Conservation (phyloP, 768 basidiomycete genomes). For the Lactarius akahatsu region DNA sequence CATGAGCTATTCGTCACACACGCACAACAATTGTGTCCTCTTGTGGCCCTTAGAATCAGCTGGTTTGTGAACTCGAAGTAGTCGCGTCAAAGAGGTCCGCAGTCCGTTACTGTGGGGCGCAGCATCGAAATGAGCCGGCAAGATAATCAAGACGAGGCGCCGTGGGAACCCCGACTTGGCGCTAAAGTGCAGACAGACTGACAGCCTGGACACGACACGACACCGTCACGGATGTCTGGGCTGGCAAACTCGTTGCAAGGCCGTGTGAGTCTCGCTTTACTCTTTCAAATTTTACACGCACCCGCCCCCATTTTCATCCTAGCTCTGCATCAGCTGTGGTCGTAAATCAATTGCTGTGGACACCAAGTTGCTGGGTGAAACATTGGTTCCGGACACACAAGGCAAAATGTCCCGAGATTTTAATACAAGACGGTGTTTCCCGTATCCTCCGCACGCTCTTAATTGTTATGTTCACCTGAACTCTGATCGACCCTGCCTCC, state of each 20-base stretch:
- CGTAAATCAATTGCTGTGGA: neutral
- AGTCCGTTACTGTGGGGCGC: no score
- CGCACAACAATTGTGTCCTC: neutral
- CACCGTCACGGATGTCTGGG: neutral
- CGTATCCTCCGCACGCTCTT: neutral
- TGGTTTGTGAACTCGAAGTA: neutral
- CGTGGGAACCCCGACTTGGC: neutral
- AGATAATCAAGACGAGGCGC: neutral
- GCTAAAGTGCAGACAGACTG: neutral
- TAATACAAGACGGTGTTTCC: neutral
- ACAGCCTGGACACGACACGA: neutral
- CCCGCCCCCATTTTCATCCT: neutral
- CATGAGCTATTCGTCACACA: neutral
- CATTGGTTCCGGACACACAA: constrained; percentile 10
- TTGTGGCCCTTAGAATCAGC: neutral
- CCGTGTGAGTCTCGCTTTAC: neutral
- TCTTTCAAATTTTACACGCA: neutral
- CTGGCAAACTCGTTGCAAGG: neutral
- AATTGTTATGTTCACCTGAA: constrained; percentile 23
- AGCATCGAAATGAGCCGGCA: neutral
- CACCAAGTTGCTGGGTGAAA: constrained; percentile 21
- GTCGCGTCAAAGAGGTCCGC: no score
- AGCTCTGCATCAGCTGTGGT: neutral
- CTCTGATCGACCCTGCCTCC: constrained; percentile 3
- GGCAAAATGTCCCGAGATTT: neutral